Conservation (phyloP, 2,329 filamentous ascomycete species). For the Aspergillus versicolor region DNA sequence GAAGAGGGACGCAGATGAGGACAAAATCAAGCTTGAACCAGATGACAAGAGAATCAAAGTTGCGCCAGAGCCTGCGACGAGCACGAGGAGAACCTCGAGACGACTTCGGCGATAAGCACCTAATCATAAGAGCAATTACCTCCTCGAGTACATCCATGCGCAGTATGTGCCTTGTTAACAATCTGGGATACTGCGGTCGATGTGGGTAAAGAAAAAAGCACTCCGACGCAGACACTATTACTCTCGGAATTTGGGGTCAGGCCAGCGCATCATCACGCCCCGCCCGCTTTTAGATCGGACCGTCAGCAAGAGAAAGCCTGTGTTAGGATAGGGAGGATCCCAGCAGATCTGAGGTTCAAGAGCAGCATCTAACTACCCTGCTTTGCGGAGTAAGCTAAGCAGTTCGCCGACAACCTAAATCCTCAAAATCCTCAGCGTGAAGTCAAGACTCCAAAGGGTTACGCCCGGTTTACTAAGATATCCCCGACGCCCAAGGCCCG, state of each 20-base stretch:
- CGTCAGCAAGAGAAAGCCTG: neutral
- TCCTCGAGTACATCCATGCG: neutral
- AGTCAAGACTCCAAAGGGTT: no score
- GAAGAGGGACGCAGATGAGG: slow-evolving; percentile 26
- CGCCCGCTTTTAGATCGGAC: neutral
- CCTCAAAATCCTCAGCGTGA: neutral
- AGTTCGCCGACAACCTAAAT: neutral
- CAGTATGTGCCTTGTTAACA: neutral
- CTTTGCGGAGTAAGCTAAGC: neutral
- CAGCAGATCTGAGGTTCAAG: neutral
- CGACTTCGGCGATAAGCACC: slow-evolving; percentile 23
- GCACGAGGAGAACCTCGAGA: slow-evolving; percentile 31
- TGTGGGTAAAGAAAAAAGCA: neutral
- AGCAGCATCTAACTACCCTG: neutral
- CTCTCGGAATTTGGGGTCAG: neutral
- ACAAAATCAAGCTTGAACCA: slow-evolving; percentile 15
- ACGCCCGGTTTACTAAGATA: no score
- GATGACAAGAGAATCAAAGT: slow-evolving; percentile 22
- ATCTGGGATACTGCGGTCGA: neutral
- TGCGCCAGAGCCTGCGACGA: slow-evolving; percentile 23
- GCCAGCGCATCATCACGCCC: neutral
- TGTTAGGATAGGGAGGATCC: neutral
- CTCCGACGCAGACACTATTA: no score
- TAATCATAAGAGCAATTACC: neutral
- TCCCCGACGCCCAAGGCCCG: no score